Conservation (phyloP, 495 filamentous ascomycete genomes). For the Penicillium herquei region DNA sequence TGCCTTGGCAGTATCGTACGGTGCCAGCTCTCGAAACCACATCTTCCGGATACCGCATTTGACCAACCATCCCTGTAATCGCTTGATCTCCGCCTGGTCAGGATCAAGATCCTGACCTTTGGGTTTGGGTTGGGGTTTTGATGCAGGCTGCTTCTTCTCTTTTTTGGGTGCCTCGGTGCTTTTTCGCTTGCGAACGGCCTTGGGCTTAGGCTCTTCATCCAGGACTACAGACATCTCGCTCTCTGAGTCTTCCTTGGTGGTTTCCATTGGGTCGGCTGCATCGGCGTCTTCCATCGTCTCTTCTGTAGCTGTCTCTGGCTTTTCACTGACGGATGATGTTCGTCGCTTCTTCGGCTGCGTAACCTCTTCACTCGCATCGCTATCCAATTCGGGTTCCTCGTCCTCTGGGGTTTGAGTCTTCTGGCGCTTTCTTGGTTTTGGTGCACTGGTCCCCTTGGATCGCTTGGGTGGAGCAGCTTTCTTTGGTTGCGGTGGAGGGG, state of each 20-base stretch:
- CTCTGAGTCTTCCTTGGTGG: constrained; percentile 56
- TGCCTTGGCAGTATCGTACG: constrained; percentile 68
- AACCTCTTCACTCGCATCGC: constrained; percentile 24
- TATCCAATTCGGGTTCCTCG: constrained; percentile 15
- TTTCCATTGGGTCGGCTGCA: constrained; percentile 16
- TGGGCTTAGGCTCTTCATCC: constrained; percentile 66
- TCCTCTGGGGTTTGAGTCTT: constrained; percentile 31
- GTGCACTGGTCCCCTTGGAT: constrained; percentile 17
- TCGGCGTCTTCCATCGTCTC: constrained; percentile 13
- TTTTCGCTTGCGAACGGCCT: constrained; percentile 47
- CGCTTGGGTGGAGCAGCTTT: constrained; percentile 27
- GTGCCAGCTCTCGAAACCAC: constrained; percentile 79
- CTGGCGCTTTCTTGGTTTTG: constrained; percentile 35
- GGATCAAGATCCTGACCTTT: constrained; percentile 54
- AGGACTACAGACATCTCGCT: constrained; percentile 79
- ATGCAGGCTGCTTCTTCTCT: constrained; percentile 29
- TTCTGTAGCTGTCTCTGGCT: not conserved
- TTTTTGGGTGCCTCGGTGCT: constrained; percentile 33
- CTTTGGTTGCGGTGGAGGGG: constrained; percentile 22
- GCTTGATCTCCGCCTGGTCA: constrained; percentile 80
- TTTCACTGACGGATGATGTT: constrained; percentile 6
- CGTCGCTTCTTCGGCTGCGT: constrained; percentile 22
- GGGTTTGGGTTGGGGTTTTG: constrained; percentile 29
- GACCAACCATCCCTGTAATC: constrained; percentile 79
- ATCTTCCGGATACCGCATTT: constrained; percentile 95